A percentile compares a stretch with the other conserved stretches of the same genome.
phyloP scores from a whole-genome alignment of 306 rosid genomes.

The Castanea sativa region DNA sequence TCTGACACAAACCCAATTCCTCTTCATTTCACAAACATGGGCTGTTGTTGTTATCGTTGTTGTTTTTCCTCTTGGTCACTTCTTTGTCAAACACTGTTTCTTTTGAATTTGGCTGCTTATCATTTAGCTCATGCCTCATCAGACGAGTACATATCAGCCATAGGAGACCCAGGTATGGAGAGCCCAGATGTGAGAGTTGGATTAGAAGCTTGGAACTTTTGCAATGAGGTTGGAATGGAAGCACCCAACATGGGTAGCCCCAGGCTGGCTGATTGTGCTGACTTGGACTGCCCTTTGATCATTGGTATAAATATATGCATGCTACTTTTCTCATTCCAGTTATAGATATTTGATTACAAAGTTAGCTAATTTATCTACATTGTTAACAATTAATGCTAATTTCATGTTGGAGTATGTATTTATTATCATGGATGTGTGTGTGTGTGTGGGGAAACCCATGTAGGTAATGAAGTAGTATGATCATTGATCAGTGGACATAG shows the following conservation, averaged over 20 bases:
- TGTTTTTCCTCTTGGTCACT: slow-evolving; percentile 3
- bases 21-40: slow-evolving; percentile 13
- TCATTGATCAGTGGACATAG: neutral
- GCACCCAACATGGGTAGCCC: slow-evolving; percentile 65
- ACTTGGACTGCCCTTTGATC: slow-evolving; percentile 23
- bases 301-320: slow-evolving; percentile 12
- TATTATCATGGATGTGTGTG: neutral
- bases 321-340: neutral
- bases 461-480: neutral
- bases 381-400: neutral
- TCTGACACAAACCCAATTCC: neutral
- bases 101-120: neutral
- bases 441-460: neutral
- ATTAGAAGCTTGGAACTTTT: slow-evolving; percentile 59
- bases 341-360: too few species aligned
- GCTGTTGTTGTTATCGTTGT: too few species aligned
- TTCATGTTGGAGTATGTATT: neutral
- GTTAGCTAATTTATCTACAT: neutral
- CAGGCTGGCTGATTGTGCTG: slow-evolving; percentile 60
- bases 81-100: slow-evolving; percentile 15
- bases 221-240: slow-evolving; percentile 63
- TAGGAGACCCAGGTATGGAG: slow-evolving; percentile 62
- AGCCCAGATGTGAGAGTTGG: slow-evolving; percentile 49
- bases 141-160: slow-evolving; percentile 29
- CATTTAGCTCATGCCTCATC: slow-evolving; percentile 14